Base-by-base conservation (phyloP, 2,329 filamentous ascomycete species). In the Stachybotrys chartarum region DNA sequence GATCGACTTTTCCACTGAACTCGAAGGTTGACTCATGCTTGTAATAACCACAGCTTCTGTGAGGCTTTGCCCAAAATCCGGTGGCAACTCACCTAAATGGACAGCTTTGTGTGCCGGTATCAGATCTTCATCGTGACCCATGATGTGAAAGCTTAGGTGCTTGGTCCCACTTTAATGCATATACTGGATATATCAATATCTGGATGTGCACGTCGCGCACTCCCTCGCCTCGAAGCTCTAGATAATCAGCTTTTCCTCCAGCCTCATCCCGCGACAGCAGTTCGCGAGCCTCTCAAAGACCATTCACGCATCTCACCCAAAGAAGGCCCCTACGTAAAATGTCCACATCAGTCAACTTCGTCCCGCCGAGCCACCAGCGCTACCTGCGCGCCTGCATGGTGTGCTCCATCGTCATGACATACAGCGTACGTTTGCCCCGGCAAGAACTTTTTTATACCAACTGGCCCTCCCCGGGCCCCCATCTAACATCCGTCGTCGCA, bases 311-410 rank as follows among this genome's bases (percentile, higher is more conserved):
- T 35, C 30, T 10, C 16, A 30, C 2, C 32, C 8, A 42, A 3
- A 42, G 35, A 42, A 42, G 35, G 14, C 8, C 35, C 35, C 14
- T 10, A 3, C 35, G 35, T 24, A 51, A 8, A 32, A 78, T 78
- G 75, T 72, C 74, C 12, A 55, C 64, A 16, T 62, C 63, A 16
- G 69, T 77, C 56, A 87, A 85, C 71, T 91, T 84, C 71, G 86
- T 91, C 59, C 75, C 88, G 16, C 81, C 88, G 7, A 81, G 79
- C 69, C 89, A 94, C 74, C 85, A 88, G 76, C 90, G 92, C 74
- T 86, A 90, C 70, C 83, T 96, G 63, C 92, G 94, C 74, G 94
- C 94, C 67, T 99, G 94, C 80, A 97, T 99, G 91, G 91, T 97
- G 64, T 99, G 94, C 83, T 93, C 91, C 54, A 88, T 97, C 69